phyloP scores from a whole-genome alignment of 805 yeast genomes.

The Kluyveromyces siamensis region DNA sequence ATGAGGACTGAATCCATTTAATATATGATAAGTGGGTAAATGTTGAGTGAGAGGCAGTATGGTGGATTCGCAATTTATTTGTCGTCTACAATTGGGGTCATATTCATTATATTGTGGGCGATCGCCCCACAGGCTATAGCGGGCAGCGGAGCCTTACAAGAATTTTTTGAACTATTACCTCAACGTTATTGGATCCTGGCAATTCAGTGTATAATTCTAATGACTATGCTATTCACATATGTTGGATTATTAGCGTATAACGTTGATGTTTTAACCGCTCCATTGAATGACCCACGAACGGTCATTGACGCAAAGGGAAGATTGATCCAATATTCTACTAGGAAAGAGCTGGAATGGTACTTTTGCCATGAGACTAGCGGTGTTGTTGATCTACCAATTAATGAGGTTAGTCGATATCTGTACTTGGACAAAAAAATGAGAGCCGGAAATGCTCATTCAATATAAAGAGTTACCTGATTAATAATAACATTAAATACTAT shows the following conservation, averaged over 20 bases:
- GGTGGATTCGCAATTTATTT: constrained; percentile 81
- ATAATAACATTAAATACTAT: background rate
- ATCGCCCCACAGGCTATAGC: constrained; percentile 39
- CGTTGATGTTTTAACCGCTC: constrained; percentile 61
- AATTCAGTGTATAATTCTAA: constrained; percentile 60
- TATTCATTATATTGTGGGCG: constrained; percentile 65
- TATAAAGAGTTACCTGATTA: background rate
- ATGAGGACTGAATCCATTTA: background rate
- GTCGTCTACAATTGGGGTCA: constrained; percentile 46
- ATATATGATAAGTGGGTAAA: background rate
- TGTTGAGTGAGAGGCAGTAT: constrained; percentile 35
- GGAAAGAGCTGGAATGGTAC: constrained; percentile 23
- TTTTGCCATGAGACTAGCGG: constrained; percentile 64
- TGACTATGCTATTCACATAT: constrained; percentile 66
- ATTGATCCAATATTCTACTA: constrained; percentile 21
- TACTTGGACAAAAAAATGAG: constrained; percentile 28
- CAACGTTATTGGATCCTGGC: constrained; percentile 88
- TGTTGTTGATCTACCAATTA: constrained; percentile 76
- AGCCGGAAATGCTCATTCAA: background rate
- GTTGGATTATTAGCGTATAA: constrained; percentile 63
- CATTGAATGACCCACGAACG: constrained; percentile 49
- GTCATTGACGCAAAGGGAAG: constrained; percentile 59
- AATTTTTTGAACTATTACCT: constrained; percentile 60
- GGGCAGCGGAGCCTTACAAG: constrained; percentile 31
- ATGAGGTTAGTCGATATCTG: constrained; percentile 55